These are phyloP conservation scores for Linaria vulgaris DNA, from an alignment of 257 asterid genomes.

Conservation along the genomic window DNA sequence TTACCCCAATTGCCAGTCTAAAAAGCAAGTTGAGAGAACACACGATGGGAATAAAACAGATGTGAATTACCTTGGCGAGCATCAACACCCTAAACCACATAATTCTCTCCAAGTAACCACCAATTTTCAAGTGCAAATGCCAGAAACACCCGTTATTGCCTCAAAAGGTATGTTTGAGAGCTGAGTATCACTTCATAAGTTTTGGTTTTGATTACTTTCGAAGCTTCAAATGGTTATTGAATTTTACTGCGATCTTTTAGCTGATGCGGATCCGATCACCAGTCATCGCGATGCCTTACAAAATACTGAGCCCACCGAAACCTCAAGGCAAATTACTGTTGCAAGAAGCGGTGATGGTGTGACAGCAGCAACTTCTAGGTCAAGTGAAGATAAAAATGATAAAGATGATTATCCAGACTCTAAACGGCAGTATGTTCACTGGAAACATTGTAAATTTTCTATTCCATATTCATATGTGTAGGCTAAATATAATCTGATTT, in stretches of 20 bases:
- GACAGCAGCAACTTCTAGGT: constrained; percentile 30
- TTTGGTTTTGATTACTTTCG: constrained; percentile 1
- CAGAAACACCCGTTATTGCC: constrained; percentile 33
- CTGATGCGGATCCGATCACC: constrained; percentile 40
- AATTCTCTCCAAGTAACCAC: constrained; percentile 45
- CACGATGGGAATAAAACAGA: constrained; percentile 70
- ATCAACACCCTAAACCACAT: constrained; percentile 72
- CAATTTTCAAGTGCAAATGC: constrained; percentile 34
- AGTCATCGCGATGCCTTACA: constrained; percentile 34
- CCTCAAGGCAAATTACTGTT: constrained; percentile 31
- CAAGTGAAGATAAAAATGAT: constrained; percentile 44
- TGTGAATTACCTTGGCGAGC: constrained; percentile 64
- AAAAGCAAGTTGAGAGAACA: constrained; percentile 86
- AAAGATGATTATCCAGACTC: constrained; percentile 38
- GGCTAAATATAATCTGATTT: constrained; percentile 21
- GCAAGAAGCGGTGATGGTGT: constrained; percentile 37
- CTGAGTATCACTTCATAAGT: constrained; percentile 6
- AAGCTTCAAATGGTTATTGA: constrained; percentile 19
- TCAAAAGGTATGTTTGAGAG: constrained; percentile 42
- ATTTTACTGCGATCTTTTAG: constrained; percentile 33
- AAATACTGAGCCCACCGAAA: constrained; percentile 34
- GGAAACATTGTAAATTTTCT: constrained; percentile 22
- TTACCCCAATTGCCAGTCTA: constrained; percentile 60
- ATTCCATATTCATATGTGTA: background rate
- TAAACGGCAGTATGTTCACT: constrained; percentile 72